These are phyloP conservation scores for Aspergillus udagawae DNA, from an alignment of 2,329 filamentous ascomycete genomes.

Conservation along the genomic window DNA sequence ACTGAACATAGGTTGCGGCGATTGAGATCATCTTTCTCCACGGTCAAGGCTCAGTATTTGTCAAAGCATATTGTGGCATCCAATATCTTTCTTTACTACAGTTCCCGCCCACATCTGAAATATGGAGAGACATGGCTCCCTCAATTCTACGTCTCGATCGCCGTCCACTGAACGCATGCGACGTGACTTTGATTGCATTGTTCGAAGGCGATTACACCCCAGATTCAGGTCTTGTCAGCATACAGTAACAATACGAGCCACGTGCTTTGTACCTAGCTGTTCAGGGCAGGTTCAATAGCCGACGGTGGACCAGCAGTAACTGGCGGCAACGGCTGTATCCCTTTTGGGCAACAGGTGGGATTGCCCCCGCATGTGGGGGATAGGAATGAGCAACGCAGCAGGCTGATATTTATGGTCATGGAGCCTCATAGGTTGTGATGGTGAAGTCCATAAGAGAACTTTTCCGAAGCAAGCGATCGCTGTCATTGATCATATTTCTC, in stretches of 20 bases:
- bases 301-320: slow-evolving; percentile 11
- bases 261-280: neutral
- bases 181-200: neutral
- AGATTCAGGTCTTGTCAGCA: neutral
- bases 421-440: neutral
- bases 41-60: no score
- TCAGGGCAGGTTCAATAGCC: slow-evolving; percentile 11
- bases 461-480: neutral
- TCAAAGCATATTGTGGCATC: no score
- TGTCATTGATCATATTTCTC: neutral
- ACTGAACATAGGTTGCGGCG: no score
- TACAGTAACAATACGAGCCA: slow-evolving; percentile 8
- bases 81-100: no score
- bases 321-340: slow-evolving; percentile 13
- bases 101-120: no score
- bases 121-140: no score
- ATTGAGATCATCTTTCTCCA: no score
- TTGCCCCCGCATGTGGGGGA: slow-evolving; percentile 1
- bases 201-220: neutral
- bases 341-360: neutral
- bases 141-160: no score
- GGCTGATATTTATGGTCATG: neutral
- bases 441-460: neutral
- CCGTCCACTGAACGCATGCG: no score
- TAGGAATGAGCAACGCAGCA: neutral